A percentile compares a stretch with the other conserved stretches of the same genome.
Evolutionary conservation across 176 grass and related monocot genomes (phyloP).

Genomic region (Cenchrus americanus): DNA sequence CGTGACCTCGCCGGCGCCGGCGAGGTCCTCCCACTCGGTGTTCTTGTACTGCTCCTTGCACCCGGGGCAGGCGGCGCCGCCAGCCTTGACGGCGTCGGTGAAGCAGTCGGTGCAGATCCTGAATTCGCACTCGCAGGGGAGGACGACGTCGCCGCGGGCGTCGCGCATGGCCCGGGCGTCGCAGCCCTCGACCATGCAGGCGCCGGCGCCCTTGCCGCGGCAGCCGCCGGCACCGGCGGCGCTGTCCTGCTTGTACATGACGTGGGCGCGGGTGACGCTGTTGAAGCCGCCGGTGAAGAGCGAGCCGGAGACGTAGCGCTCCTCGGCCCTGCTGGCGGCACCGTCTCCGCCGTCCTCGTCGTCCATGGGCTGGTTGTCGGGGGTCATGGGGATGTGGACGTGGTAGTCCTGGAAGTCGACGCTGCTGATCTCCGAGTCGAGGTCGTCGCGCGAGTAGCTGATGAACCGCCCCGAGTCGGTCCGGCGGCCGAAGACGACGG

Average conservation of each 20-base stretch:
- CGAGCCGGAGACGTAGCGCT: slow-evolving; percentile 77
- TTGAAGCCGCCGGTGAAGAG: slow-evolving; percentile 99
- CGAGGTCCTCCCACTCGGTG: slow-evolving; percentile 70
- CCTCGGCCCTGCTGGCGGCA: slow-evolving; percentile 44
- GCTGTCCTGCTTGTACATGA: slow-evolving; percentile 55
- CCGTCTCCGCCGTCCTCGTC: slow-evolving; percentile 42
- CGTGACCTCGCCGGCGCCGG: slow-evolving; percentile 12
- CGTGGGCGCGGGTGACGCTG: slow-evolving; percentile 77
- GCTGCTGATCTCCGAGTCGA: slow-evolving; percentile 95
- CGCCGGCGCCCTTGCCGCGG: slow-evolving; percentile 33
- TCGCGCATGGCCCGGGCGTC: slow-evolving; percentile 68
- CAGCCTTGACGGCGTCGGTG: slow-evolving; percentile 77
- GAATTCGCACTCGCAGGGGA: slow-evolving; percentile 96
- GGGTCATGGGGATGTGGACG: slow-evolving; percentile 93
- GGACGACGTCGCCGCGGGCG: slow-evolving; percentile 57
- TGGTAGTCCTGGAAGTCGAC: slow-evolving; percentile 92
- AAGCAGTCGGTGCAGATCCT: slow-evolving; percentile 92
- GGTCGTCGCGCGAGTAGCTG: slow-evolving; percentile 96
- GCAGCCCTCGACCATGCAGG: slow-evolving; percentile 74
- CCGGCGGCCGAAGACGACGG: slow-evolving; percentile 80
- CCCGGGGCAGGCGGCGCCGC: slow-evolving; percentile 60
- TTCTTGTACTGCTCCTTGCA: slow-evolving; percentile 96
- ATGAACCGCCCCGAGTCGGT: slow-evolving; percentile 92
- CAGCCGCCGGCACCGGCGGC: slow-evolving; percentile 28
- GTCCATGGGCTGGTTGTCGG: slow-evolving; percentile 93